Conservation (phyloP, 768 basidiomycete genomes). For the Psilocybe cyanescens region DNA sequence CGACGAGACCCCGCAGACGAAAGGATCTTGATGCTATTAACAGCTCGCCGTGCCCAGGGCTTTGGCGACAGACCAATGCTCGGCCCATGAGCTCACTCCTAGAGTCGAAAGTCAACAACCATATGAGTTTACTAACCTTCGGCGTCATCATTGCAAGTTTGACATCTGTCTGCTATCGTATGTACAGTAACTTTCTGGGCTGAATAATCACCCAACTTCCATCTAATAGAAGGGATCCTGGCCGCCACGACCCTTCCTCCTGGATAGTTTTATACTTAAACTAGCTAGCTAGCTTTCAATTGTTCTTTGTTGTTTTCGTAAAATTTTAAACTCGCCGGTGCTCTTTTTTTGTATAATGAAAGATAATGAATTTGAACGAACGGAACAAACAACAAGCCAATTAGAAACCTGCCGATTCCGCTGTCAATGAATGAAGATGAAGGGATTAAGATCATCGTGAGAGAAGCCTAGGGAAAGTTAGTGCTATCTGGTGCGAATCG, state of each 20-base stretch:
- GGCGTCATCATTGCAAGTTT: constrained; percentile 12
- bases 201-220: constrained; percentile 10
- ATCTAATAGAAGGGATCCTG: constrained; percentile 11
- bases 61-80: constrained; percentile 20
- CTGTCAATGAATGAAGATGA: not conserved
- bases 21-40: constrained; percentile 44
- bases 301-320: constrained; percentile 2
- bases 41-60: constrained; percentile 24
- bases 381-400: constrained; percentile 5
- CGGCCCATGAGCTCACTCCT: not conserved
- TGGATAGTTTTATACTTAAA: not conserved
- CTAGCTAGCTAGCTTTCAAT: not conserved
- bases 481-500: not conserved
- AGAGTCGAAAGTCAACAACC: constrained; percentile 1
- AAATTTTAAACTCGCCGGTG: constrained; percentile 3
- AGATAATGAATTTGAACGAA: not conserved
- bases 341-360: not conserved
- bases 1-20: constrained; percentile 72
- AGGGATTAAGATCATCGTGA: constrained; percentile 2
- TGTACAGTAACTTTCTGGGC: constrained; percentile 10
- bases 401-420: constrained; percentile 4
- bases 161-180: constrained; percentile 15
- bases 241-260: not conserved
- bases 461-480: constrained; percentile 1
- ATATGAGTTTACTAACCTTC: constrained; percentile 8